Percentiles rank a stretch among this genome's conserved stretches.
These are phyloP conservation scores for Beta vulgaris DNA, from an alignment of 148 eudicot genomes.

Conservation along the genomic window DNA sequence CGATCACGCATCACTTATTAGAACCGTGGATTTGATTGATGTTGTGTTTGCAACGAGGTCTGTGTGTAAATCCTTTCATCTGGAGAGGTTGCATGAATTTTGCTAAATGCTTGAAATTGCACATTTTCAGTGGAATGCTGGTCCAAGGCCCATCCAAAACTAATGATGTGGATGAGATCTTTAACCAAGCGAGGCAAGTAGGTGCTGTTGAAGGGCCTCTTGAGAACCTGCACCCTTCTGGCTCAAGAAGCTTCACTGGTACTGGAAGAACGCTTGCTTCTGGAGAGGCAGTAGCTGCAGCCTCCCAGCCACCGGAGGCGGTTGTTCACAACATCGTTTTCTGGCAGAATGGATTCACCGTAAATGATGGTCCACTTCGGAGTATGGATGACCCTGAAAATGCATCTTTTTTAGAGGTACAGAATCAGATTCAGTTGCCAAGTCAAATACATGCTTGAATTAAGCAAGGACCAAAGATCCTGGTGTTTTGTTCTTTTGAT, in stretches of 20 bases:
- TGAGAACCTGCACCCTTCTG: slow-evolving; percentile 61
- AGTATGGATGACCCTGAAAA: slow-evolving; percentile 90
- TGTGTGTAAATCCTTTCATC: background rate
- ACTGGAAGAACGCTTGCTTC: slow-evolving; percentile 68
- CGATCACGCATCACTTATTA: no score
- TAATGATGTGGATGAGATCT: slow-evolving; percentile 87
- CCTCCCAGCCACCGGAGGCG: slow-evolving; percentile 69
- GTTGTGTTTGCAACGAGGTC: no score
- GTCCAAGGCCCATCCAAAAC: slow-evolving; percentile 81
- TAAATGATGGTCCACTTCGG: slow-evolving; percentile 85
- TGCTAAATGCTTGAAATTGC: slow-evolving; percentile 14
- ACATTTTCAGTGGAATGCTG: slow-evolving; percentile 81
- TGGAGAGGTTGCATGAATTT: background rate
- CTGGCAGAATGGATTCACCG: slow-evolving; percentile 87
- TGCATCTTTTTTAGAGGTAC: slow-evolving; percentile 80
- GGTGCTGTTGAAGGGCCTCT: slow-evolving; percentile 74
- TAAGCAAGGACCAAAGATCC: background rate
- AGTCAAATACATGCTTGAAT: background rate
- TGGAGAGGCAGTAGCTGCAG: slow-evolving; percentile 58
- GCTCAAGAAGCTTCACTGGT: slow-evolving; percentile 80
- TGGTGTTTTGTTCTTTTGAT: background rate
- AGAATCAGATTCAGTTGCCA: background rate
- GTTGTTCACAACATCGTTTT: slow-evolving; percentile 77
- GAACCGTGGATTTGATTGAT: background rate
- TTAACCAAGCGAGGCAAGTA: slow-evolving; percentile 73